A percentile compares a stretch with the other conserved stretches of the same genome.
These are phyloP conservation scores for Colletotrichum kahawae DNA, from an alignment of 2,329 filamentous ascomycete genomes.

Conservation along the genomic window DNA sequence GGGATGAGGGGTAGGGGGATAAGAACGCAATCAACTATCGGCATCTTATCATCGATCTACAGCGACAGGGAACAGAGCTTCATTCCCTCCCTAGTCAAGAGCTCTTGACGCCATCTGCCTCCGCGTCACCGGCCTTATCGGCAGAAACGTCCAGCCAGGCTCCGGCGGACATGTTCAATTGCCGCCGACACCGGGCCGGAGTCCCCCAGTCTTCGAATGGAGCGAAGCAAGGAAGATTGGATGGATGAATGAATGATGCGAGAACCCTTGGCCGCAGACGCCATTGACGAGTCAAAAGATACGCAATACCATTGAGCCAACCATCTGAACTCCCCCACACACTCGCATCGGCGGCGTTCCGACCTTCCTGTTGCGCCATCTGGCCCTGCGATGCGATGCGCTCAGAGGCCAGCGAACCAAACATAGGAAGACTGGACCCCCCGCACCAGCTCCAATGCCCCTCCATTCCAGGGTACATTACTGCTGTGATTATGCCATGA, in stretches of 20 bases:
- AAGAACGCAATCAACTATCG: not conserved
- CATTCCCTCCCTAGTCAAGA: not conserved
- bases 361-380: conserved; percentile 20
- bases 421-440: not conserved
- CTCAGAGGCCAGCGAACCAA: not conserved
- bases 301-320: not conserved
- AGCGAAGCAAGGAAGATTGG: not conserved
- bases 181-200: conserved; percentile 16
- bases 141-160: not conserved
- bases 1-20: not conserved
- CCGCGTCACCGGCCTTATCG: not conserved
- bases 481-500: not conserved
- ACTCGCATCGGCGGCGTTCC: conserved; percentile 8
- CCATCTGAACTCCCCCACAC: not conserved
- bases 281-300: not conserved
- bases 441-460: not conserved
- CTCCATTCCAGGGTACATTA: not conserved
- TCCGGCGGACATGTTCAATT: not conserved
- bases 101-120: not conserved
- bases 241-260: not conserved
- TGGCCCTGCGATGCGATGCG: conserved; percentile 18
- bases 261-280: not conserved
- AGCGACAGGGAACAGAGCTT: not conserved
- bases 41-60: not conserved
- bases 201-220: not conserved